Conservation (phyloP, 148 eudicot genomes). For the Silene conica region DNA sequence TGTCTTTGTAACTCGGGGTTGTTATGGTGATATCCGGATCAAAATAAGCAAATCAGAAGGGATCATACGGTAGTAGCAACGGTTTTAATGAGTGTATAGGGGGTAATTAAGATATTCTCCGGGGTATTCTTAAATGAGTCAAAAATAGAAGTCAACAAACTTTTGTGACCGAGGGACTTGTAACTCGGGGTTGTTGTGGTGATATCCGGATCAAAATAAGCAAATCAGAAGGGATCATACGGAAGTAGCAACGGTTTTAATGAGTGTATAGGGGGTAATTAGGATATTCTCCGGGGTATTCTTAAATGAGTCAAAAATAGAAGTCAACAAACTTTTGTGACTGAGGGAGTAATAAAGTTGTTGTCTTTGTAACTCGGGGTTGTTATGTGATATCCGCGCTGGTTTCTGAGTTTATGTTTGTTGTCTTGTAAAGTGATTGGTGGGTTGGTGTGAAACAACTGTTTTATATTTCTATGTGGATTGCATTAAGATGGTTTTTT, state of each 20-base stretch:
- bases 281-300: no score
- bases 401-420: neutral
- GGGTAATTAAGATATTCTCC: no score
- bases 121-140: neutral
- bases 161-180: neutral
- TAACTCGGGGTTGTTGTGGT: neutral
- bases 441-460: neutral
- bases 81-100: no score
- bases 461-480: neutral
- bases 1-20: neutral
- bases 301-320: neutral
- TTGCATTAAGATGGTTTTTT: conserved; percentile 3
- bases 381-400: neutral
- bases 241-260: no score
- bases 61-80: no score
- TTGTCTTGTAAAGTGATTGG: neutral
- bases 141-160: neutral
- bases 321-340: neutral
- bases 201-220: conserved; percentile 1
- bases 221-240: neutral
- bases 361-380: neutral
- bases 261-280: no score
- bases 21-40: neutral
- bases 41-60: neutral
- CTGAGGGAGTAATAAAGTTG: neutral